Base-by-base conservation (phyloP, 208 protist genomes). In the Crithidia mellificae region DNA sequence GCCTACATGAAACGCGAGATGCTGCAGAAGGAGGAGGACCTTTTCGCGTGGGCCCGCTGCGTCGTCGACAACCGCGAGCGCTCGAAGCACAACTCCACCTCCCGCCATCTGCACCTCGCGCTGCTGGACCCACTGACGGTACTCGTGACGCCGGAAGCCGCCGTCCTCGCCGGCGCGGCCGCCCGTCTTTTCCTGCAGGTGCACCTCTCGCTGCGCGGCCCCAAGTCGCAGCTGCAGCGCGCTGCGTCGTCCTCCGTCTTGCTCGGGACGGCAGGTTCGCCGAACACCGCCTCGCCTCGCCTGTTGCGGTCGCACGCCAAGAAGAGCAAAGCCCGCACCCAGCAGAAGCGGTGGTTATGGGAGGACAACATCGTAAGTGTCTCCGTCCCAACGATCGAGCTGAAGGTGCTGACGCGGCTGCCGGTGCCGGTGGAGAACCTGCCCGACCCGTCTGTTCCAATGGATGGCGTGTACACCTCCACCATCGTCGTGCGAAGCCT, bases 321-420 rank as follows among this genome's bases (percentile, higher is more conserved):
- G 49, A 85, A 78, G 54, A 95, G 90, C 61, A 77, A 72, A 12
- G 80, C 55, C 6, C 85, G 91, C 24, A 78, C 54, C 12, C 83
- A 88, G 52, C 88, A 93, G 77, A 93, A 91, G 72, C 85, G 78
- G 12, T 96, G 91, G 91, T 72, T 84, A 15, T 84, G 77, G 38
- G 84, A 91, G 64, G 84, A 85, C 50, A 76, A 70, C 49, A 86
- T 96, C 44, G 36, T 81, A n/a, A 92, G 84, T 46, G 66, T 85
- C 5, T 47, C 80, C 19, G 57, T 92, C 22, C 87, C 87, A 20
- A 86, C 78, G 14, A 63, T 92, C 7, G 85, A 93, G 79, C 54
- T 85, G 39, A 92, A 91, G 76, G 19, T 88, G 30, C 43, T 96
- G 46, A 86, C 81, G 7, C 63, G 57, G 20, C 68, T 91, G 52